A percentile compares a stretch with the other conserved stretches of the same genome.
phyloP scores from a whole-genome alignment of 805 yeast genomes.

The Wickerhamiella siamensis region DNA sequence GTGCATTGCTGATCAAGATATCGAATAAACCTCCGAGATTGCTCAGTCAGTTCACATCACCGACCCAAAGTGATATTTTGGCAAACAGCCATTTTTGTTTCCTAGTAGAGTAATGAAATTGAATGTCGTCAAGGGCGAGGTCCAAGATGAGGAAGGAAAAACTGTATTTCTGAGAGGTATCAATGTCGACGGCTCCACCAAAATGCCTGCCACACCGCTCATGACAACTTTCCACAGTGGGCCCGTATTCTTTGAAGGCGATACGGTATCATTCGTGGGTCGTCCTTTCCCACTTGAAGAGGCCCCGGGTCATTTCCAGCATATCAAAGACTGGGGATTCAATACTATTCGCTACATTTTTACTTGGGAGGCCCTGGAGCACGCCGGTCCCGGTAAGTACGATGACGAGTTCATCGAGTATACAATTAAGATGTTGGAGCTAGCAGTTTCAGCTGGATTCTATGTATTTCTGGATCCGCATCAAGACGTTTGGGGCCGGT shows the following conservation, averaged over 20 bases:
- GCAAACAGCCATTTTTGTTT: no score
- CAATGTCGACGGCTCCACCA: constrained; percentile 62
- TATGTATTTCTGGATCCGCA: constrained; percentile 79
- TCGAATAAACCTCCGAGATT: no score
- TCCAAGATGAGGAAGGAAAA: constrained; percentile 43
- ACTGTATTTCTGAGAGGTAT: constrained; percentile 61
- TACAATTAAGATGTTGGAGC: constrained; percentile 45
- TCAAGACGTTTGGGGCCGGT: constrained; percentile 90
- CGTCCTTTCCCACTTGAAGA: constrained; percentile 68
- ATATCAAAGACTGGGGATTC: constrained; percentile 70
- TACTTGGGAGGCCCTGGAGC: constrained; percentile 91
- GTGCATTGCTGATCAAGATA: no score
- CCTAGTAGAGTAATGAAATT: background rate
- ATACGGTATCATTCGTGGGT: constrained; percentile 64
- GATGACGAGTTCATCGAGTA: constrained; percentile 65
- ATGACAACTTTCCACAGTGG: constrained; percentile 17
- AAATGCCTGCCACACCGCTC: constrained; percentile 50
- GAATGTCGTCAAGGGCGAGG: constrained; percentile 32
- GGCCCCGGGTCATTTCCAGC: constrained; percentile 49
- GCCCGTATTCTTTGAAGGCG: constrained; percentile 48
- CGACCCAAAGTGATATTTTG: no score
- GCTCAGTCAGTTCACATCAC: no score
- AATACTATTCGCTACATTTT: constrained; percentile 62
- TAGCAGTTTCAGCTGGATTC: constrained; percentile 46
- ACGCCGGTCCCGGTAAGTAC: constrained; percentile 68